Evolutionary conservation across 257 asterid genomes (phyloP).

Genomic region (Petunia secreta): DNA sequence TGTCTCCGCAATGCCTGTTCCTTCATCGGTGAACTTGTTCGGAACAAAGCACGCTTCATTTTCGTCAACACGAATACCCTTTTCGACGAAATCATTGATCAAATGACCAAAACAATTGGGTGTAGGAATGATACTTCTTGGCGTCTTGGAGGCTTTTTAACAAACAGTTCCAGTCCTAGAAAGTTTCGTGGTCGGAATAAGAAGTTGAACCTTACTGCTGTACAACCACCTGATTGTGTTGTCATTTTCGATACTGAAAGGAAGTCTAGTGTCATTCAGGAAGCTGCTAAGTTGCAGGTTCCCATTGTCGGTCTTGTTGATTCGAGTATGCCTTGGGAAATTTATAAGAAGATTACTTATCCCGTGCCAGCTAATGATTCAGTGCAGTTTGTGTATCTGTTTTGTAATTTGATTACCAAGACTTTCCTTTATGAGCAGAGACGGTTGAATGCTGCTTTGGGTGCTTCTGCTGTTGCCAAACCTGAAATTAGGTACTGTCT

Average conservation of each 20-base stretch:
- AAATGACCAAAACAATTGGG: conserved; percentile 66
- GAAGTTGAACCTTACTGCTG: conserved; percentile 65
- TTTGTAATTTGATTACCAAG: conserved; percentile 94
- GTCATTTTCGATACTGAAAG: conserved; percentile 85
- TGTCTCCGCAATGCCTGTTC: conserved; percentile 90
- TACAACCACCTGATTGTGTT: conserved; percentile 81
- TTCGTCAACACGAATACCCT: conserved; percentile 85
- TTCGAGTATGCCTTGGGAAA: conserved; percentile 88
- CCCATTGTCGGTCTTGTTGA: conserved; percentile 93
- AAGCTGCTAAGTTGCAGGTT: conserved; percentile 78
- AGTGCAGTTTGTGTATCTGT: conserved; percentile 80
- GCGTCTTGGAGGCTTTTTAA: conserved; percentile 94
- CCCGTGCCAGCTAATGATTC: conserved; percentile 96
- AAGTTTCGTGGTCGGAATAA: conserved; percentile 85
- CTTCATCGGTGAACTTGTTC: conserved; percentile 79
- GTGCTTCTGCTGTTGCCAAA: conserved; percentile 36
- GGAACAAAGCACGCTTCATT: conserved; percentile 66
- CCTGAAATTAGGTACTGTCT: conserved; percentile 41
- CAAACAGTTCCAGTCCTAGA: conserved; percentile 84
- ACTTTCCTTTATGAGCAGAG: conserved; percentile 76
- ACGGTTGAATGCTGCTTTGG: conserved; percentile 46
- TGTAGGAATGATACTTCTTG: conserved; percentile 77
- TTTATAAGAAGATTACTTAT: conserved; percentile 71
- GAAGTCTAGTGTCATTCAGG: conserved; percentile 80
- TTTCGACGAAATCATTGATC: conserved; percentile 76